phyloP scores from a whole-genome alignment of 768 basidiomycete species.

The Suillus lakei region DNA sequence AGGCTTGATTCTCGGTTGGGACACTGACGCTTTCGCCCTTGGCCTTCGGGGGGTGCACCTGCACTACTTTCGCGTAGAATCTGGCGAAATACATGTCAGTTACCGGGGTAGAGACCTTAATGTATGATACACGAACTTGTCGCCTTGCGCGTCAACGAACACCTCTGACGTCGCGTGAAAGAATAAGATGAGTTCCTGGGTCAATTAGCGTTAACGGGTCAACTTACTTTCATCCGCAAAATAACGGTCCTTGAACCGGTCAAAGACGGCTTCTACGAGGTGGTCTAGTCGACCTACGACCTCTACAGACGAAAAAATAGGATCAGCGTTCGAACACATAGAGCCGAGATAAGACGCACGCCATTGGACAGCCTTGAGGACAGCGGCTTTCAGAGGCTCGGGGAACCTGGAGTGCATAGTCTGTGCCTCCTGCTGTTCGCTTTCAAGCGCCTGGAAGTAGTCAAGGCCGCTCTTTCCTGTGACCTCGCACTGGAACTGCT shows the following conservation, averaged over 20 bases:
- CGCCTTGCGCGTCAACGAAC: conserved; percentile 84
- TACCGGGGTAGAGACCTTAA: conserved; percentile 5
- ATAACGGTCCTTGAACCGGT: conserved; percentile 96
- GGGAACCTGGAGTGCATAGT: conserved; percentile 93
- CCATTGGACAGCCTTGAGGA: conserved; percentile 94
- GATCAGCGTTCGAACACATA: conserved; percentile 19
- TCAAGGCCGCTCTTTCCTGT: conserved; percentile 92
- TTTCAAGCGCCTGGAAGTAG: conserved; percentile 93
- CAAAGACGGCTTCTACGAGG: conserved; percentile 92
- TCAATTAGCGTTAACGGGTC: conserved; percentile 9
- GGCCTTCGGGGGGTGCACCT: conserved; percentile 73
- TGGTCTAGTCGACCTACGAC: conserved; percentile 96
- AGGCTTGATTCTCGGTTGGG: conserved; percentile 27
- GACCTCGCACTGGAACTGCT: conserved; percentile 97
- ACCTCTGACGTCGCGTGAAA: conserved; percentile 57
- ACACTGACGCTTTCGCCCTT: conserved; percentile 46
- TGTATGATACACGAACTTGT: conserved; percentile 64
- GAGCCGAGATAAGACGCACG: conserved; percentile 63
- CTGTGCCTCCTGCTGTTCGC: conserved; percentile 87
- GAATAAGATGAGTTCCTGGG: conserved; percentile 21
- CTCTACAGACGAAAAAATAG: conserved; percentile 56
- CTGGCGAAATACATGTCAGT: conserved; percentile 43
- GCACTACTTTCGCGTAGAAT: conserved; percentile 81
- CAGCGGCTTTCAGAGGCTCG: conserved; percentile 87
- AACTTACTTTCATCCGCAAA: conserved; percentile 88